These are phyloP conservation scores for Pythium brassicae DNA, from an alignment of 352 stramenopile genomes.

Conservation along the genomic window DNA sequence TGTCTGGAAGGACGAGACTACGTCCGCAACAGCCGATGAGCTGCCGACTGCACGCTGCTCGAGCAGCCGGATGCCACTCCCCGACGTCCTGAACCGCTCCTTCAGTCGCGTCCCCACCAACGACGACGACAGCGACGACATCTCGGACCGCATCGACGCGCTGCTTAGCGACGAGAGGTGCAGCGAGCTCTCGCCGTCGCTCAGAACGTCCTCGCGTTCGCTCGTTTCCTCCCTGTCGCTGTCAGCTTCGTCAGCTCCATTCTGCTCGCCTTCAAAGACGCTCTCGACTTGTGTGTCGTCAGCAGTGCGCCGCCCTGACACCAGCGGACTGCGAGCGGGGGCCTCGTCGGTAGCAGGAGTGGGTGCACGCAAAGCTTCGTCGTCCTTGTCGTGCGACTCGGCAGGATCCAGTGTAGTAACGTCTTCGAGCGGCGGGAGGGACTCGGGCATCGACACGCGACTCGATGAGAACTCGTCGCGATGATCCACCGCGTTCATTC, in stretches of 20 bases:
- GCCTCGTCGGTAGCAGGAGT: not conserved
- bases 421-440: not conserved
- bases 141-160: slow-evolving; percentile 30
- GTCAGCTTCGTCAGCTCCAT: not conserved
- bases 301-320: too few species aligned
- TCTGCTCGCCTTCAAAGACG: not conserved
- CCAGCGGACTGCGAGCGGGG: not conserved
- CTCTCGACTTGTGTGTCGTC: not conserved
- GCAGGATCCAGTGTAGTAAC: not conserved
- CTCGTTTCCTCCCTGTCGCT: not conserved
- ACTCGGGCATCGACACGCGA: not conserved
- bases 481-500: slow-evolving; percentile 21
- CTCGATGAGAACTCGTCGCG: slow-evolving; percentile 1
- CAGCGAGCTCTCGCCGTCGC: slow-evolving; percentile 43
- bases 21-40: not conserved
- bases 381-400: not conserved
- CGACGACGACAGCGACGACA: slow-evolving; percentile 68
- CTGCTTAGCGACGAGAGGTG: slow-evolving; percentile 61
- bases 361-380: not conserved
- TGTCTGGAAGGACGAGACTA: not conserved
- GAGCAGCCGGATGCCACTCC: not conserved
- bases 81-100: not conserved
- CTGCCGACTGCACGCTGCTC: not conserved
- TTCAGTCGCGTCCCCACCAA: slow-evolving; percentile 23
- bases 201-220: not conserved